phyloP scores from a whole-genome alignment of 1,139 yeast genomes.

The Yamadazyma taylorii region DNA sequence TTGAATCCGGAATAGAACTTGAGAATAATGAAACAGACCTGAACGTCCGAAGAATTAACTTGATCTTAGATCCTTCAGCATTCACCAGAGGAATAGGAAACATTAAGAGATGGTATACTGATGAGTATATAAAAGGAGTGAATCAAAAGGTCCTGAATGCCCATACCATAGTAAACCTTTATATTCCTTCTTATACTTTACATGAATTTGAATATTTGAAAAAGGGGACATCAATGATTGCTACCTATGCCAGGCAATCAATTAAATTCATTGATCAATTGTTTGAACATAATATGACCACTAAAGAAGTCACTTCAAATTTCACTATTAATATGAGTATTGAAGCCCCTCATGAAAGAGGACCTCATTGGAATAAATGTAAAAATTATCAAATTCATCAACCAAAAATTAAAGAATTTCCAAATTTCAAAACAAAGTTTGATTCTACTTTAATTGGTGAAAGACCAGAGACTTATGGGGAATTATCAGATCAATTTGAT shows the following conservation, averaged over 20 bases:
- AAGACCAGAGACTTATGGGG: constrained; percentile 5
- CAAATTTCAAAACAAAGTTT: constrained; percentile 40
- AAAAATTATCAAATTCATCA: constrained; percentile 41
- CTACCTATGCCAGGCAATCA: constrained; percentile 59
- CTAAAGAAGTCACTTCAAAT: constrained; percentile 7
- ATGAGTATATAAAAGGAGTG: constrained; percentile 12
- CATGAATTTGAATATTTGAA: constrained; percentile 56
- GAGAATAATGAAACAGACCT: background rate
- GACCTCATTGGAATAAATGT: constrained; percentile 53
- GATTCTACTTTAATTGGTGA: constrained; percentile 29
- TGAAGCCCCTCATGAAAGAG: constrained; percentile 41
- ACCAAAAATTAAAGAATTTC: constrained; percentile 50
- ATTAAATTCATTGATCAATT: constrained; percentile 51
- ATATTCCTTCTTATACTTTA: constrained; percentile 55
- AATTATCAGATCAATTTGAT: constrained; percentile 5
- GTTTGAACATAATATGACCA: constrained; percentile 21
- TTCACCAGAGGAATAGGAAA: constrained; percentile 60
- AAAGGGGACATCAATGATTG: constrained; percentile 53
- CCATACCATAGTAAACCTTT: constrained; percentile 29
- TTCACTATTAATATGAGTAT: constrained; percentile 23
- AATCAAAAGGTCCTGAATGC: constrained; percentile 14
- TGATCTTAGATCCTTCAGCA: constrained; percentile 60
- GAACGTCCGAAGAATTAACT: constrained; percentile 21
- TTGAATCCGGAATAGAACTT: no score
- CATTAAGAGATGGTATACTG: constrained; percentile 55